Percentiles rank a stretch among this genome's conserved stretches.
Evolutionary conservation across 2,329 filamentous ascomycete species (phyloP).

Genomic region (Aspergillus clavatus): DNA sequence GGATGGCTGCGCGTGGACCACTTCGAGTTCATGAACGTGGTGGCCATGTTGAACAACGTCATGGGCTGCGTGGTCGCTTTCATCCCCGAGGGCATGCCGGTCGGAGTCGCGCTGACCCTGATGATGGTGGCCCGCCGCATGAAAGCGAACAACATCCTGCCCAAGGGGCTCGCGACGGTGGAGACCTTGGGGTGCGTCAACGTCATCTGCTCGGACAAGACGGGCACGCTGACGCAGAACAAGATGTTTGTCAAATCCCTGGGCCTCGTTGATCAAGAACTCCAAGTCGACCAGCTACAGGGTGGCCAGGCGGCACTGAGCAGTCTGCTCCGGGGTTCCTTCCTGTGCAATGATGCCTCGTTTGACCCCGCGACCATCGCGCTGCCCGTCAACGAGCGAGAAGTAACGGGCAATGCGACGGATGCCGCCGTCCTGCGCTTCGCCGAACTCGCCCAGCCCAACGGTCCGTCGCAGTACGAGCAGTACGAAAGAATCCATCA

Average conservation of each 20-base stretch:
- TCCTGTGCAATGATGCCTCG: conserved; percentile 69
- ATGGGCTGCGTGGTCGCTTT: conserved; percentile 71
- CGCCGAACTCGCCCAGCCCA: conserved; percentile 58
- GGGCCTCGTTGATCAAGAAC: conserved; percentile 24
- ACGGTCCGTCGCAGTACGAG: conserved; percentile 52
- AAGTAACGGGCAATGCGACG: conserved; percentile 70
- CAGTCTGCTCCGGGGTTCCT: conserved; percentile 59
- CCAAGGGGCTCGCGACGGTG: conserved; percentile 74
- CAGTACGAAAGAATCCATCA: conserved; percentile 63
- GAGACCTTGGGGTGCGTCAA: conserved; percentile 72
- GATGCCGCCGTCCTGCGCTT: conserved; percentile 71
- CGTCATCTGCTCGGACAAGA: conserved; percentile 74
- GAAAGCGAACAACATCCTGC: conserved; percentile 69
- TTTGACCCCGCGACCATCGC: conserved; percentile 64
- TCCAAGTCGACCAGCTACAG: conserved; percentile 15
- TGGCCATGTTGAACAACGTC: conserved; percentile 66
- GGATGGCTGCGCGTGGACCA: conserved; percentile 63
- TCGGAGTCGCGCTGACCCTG: conserved; percentile 65
- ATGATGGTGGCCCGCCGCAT: conserved; percentile 74
- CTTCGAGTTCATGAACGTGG: conserved; percentile 66
- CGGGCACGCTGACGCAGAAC: conserved; percentile 58
- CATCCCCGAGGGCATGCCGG: conserved; percentile 71
- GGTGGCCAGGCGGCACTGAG: conserved; percentile 40
- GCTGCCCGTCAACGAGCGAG: conserved; percentile 56
- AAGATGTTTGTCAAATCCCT: conserved; percentile 58